Base-by-base conservation (phyloP, 495 filamentous ascomycete genomes). In the Neurospora discreta region DNA sequence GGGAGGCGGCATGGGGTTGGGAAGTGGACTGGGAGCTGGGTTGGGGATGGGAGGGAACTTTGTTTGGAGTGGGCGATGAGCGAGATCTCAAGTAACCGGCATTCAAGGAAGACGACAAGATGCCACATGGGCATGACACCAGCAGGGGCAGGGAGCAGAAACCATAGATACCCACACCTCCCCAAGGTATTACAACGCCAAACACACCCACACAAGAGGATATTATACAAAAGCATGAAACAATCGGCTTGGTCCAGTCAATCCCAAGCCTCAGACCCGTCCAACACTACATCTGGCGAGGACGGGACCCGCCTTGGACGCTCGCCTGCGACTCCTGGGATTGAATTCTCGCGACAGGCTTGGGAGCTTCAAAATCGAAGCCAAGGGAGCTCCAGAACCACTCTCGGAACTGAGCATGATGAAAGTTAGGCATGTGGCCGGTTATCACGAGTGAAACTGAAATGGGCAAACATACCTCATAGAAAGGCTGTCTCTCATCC, bases 401-500 rank as follows among this genome's bases (percentile, higher is more conserved):
- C 44, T 75, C 65, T 6, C 78, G 77, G 39, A 80, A 38, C 80
- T 81, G 65, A 11, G 10, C 15, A 33, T 60, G 60, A 33, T 60
- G 60, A 6, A 44, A 33, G 23, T 38, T 70, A 58, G 72, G 20
- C 18, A 1, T 42, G 15, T 23, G 20, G n/a, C n/a, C n/a, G 41
- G 15, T 10, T 20, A 36, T 40, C 8, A 9, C n/a, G n/a, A n/a
- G n/a, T n/a, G n/a, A n/a, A n/a, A n/a, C n/a, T n/a, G n/a, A 33
- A 10, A 60, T 5, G 5, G 23, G 23, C 5, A 13, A 42, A 58
- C 84, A 71, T 82, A 90, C 88, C 18, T 80, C 86, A 71, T 89
- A 83, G 78, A 93, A 91, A 2, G 90, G 89, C 60, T 86, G 85
- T 33, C 84, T 83, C 70, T 86, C 84, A 18, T 84, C 81, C 72